A percentile compares a stretch with the other conserved stretches of the same genome.
Evolutionary conservation across 2,329 filamentous ascomycete species (phyloP).

Genomic region (Arthrinium puccinioides): DNA sequence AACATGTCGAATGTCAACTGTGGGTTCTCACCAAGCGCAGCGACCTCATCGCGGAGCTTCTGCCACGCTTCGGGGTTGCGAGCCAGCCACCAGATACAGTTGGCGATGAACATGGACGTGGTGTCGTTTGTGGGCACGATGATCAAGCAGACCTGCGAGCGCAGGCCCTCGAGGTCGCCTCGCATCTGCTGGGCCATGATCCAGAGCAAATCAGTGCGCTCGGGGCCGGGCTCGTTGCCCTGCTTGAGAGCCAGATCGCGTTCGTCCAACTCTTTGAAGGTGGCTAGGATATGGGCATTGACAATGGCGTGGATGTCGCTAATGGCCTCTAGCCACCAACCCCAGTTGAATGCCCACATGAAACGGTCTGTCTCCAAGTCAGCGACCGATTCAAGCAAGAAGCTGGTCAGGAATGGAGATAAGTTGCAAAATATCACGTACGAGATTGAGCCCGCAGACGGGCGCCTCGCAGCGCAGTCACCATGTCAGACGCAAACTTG

Average conservation of each 20-base stretch:
- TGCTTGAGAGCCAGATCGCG: not conserved
- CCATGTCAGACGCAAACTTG: too few species aligned
- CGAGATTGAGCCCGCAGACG: too few species aligned
- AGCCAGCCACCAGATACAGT: not conserved
- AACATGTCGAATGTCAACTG: not conserved
- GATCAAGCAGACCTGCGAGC: not conserved
- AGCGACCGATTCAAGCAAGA: too few species aligned
- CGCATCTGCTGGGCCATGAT: not conserved
- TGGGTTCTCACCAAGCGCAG: constrained; percentile 9
- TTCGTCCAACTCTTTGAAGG: not conserved
- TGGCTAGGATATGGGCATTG: not conserved
- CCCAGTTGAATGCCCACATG: too few species aligned
- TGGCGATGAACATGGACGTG: not conserved
- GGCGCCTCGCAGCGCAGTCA: too few species aligned
- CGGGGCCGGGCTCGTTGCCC: not conserved
- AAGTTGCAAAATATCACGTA: too few species aligned
- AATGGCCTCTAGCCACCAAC: not conserved
- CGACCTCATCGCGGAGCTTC: not conserved
- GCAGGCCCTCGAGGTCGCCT: not conserved
- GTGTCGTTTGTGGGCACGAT: not conserved
- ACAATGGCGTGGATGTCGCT: not conserved
- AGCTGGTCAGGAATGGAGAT: too few species aligned
- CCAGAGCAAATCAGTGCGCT: not conserved
- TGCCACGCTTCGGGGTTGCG: constrained; percentile 7
- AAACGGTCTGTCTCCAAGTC: too few species aligned